A percentile compares a stretch with the other conserved stretches of the same genome.
Conservation (phyloP, 805 yeast species). For the Candida alai region DNA sequence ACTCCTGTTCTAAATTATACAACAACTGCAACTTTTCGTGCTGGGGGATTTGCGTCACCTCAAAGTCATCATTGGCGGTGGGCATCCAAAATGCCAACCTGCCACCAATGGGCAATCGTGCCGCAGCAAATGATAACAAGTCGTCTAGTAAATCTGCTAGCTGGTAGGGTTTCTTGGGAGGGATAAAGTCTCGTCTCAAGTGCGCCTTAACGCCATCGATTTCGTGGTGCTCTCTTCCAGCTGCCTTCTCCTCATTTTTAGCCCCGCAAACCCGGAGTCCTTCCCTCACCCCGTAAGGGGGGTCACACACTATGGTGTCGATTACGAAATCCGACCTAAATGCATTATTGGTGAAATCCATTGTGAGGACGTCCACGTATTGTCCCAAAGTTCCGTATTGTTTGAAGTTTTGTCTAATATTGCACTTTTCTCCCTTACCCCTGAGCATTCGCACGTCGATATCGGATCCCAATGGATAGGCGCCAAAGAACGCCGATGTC, state of each 20-base stretch:
- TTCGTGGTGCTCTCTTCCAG: constrained; percentile 68
- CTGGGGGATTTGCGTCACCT: constrained; percentile 68
- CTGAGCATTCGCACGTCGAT: constrained; percentile 77
- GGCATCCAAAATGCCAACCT: constrained; percentile 98
- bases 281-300: constrained; percentile 97
- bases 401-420: constrained; percentile 62
- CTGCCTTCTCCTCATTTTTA: constrained; percentile 58
- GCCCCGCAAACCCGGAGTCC: constrained; percentile 93
- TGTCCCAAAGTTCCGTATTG: constrained; percentile 59
- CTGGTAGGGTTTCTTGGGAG: constrained; percentile 88
- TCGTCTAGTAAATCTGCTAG: constrained; percentile 76
- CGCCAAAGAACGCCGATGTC: constrained; percentile 84
- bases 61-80: constrained; percentile 81
- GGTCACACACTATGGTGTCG: constrained; percentile 90
- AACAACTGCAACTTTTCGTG: constrained; percentile 70
- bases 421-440: constrained; percentile 57
- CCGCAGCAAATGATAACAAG: constrained; percentile 66
- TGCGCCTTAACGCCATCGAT: constrained; percentile 79
- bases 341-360: constrained; percentile 94
- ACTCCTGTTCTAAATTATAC: constrained; percentile 78
- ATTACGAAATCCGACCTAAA: constrained; percentile 57
- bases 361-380: constrained; percentile 74
- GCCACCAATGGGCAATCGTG: constrained; percentile 68
- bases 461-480: constrained; percentile 79
- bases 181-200: constrained; percentile 77